Percentiles rank a stretch among this genome's conserved stretches.
These are phyloP conservation scores for Besnoitia besnoiti DNA, from an alignment of 169 alveolate genomes.

Conservation along the genomic window DNA sequence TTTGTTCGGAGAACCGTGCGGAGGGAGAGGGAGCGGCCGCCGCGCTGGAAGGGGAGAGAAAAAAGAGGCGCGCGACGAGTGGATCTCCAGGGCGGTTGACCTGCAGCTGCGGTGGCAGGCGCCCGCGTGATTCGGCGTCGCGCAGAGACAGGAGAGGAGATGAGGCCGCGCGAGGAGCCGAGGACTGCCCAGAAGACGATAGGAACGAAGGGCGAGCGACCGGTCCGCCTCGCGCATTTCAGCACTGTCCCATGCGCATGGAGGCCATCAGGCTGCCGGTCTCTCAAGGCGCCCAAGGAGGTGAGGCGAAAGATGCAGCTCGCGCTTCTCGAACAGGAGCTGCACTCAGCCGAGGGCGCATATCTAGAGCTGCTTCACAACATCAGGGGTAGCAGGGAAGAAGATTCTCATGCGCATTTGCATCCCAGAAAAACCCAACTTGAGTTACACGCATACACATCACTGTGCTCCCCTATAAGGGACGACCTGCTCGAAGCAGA, in stretches of 20 bases:
- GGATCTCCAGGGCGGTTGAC: not conserved
- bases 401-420: no score
- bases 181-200: not conserved
- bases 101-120: not conserved
- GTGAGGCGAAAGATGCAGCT: no score
- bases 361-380: no score
- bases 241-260: conserved; percentile 32
- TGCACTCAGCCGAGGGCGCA: no score
- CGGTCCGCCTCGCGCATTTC: not conserved
- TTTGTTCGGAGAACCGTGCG: not conserved
- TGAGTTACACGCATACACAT: no score
- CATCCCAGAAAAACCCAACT: no score
- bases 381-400: no score
- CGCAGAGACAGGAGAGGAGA: not conserved
- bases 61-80: not conserved
- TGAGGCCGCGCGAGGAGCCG: not conserved
- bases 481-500: no score
- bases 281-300: conserved; percentile 1
- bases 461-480: no score
- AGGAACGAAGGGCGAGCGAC: not conserved
- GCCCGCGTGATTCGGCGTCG: not conserved
- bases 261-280: not conserved
- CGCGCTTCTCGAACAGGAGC: no score
- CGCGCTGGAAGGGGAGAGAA: not conserved
- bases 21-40: not conserved